These are phyloP conservation scores for Erysimum cheiri DNA, from an alignment of 441 rosid genomes.

Conservation along the genomic window DNA sequence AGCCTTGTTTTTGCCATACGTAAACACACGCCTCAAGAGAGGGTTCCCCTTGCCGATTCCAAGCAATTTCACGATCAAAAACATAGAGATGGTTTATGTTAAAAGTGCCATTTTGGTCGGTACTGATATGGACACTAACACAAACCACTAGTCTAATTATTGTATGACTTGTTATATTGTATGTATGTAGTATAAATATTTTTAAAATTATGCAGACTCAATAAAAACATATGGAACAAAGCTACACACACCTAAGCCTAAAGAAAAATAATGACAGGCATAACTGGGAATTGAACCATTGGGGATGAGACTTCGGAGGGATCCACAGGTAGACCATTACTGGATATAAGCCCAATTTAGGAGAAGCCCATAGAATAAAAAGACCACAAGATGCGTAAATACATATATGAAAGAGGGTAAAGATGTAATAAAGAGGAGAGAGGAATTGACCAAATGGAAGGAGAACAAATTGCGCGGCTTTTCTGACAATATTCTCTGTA, in stretches of 20 bases:
- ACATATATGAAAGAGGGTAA: slow-evolving; percentile 4
- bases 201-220: background rate
- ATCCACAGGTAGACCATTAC: too few relatives aligned
- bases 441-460: slow-evolving; percentile 31
- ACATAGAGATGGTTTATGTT: slow-evolving; percentile 54
- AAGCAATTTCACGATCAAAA: slow-evolving; percentile 51
- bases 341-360: background rate
- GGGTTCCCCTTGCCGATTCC: slow-evolving; percentile 75
- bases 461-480: slow-evolving; percentile 39
- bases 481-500: slow-evolving; percentile 76
- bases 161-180: background rate
- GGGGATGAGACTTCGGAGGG: too few relatives aligned
- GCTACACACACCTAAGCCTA: background rate
- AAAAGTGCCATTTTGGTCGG: slow-evolving; percentile 54
- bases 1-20: slow-evolving; percentile 63
- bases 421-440: slow-evolving; percentile 5
- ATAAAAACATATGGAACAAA: background rate
- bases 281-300: background rate
- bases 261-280: background rate
- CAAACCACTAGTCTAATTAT: background rate
- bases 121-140: slow-evolving; percentile 47
- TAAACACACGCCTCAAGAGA: slow-evolving; percentile 58
- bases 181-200: background rate
- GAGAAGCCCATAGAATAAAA: slow-evolving; percentile 6
- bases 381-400: slow-evolving; percentile 12